Conservation (phyloP, 2,329 filamentous ascomycete species). For the Chaetomium globosum region DNA sequence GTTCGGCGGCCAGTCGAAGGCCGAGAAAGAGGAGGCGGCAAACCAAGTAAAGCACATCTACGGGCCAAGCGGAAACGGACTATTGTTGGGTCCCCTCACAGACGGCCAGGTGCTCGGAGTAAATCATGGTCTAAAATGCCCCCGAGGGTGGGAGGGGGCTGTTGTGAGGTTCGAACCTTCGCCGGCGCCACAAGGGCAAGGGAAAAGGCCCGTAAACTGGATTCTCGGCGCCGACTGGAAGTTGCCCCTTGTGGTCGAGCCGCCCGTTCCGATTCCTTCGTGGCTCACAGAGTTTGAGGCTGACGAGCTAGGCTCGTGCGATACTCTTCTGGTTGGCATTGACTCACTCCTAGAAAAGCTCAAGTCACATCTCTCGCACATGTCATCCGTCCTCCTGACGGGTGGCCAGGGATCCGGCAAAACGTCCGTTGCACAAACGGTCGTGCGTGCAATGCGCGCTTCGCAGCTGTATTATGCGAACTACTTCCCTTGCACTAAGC, state of each 20-base stretch:
- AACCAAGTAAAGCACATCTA: conserved; percentile 75
- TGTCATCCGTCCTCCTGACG: conserved; percentile 86
- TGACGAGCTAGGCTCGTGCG: conserved; percentile 51
- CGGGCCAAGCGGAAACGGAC: conserved; percentile 60
- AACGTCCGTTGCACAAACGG: conserved; percentile 73
- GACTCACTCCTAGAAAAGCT: conserved; percentile 74
- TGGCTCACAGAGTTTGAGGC: conserved; percentile 60
- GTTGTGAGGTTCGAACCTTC: conserved; percentile 76
- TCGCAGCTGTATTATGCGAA: conserved; percentile 78
- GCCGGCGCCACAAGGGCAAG: conserved; percentile 44
- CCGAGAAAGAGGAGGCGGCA: conserved; percentile 75
- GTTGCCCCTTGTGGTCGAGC: conserved; percentile 73
- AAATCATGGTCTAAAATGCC: conserved; percentile 56
- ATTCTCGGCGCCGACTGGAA: conserved; percentile 75
- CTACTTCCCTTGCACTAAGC: conserved; percentile 82
- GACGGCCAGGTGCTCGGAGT: conserved; percentile 78
- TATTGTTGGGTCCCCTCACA: conserved; percentile 83
- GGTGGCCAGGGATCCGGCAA: conserved; percentile 91
- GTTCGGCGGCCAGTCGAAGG: conserved; percentile 85
- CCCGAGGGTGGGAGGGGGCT: conserved; percentile 76
- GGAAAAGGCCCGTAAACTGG: conserved; percentile 64
- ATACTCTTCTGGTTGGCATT: conserved; percentile 77
- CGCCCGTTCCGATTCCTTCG: conserved; percentile 67
- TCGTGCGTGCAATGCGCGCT: conserved; percentile 72
- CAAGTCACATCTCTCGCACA: conserved; percentile 74